phyloP scores from a whole-genome alignment of 1,139 yeast species.

The Candida pseudoviswanathii region DNA sequence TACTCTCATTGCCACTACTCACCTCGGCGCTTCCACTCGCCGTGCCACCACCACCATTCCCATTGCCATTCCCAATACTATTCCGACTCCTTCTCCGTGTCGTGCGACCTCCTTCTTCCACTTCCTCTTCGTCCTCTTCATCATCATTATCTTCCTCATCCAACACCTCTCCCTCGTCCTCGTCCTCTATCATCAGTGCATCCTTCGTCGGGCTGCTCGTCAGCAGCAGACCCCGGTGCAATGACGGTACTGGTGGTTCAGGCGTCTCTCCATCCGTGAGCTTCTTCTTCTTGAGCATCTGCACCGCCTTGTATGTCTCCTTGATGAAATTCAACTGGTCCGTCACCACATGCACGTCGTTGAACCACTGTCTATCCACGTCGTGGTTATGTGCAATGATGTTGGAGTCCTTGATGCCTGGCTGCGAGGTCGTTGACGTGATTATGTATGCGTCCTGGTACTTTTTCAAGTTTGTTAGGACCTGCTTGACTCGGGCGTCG shows the following conservation, averaged over 20 bases:
- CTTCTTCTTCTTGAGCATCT: slow-evolving; percentile 23
- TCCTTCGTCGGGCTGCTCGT: slow-evolving; percentile 4
- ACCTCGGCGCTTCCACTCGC: not conserved
- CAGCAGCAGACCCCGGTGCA: no score
- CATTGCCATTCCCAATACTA: not conserved
- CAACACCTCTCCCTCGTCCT: slow-evolving; percentile 8
- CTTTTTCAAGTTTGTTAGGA: slow-evolving; percentile 1
- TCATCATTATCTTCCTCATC: slow-evolving; percentile 9
- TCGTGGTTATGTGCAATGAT: slow-evolving; percentile 11
- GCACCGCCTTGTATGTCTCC: slow-evolving; percentile 33
- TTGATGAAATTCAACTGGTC: slow-evolving; percentile 32
- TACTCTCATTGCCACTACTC: slow-evolving; percentile 5
- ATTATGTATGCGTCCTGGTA: slow-evolving; percentile 4
- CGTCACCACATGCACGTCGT: slow-evolving; percentile 26
- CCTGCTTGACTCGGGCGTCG: not conserved
- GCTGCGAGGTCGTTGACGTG: not conserved
- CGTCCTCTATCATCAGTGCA: slow-evolving; percentile 6
- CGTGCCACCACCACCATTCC: not conserved
- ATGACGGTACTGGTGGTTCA: not conserved
- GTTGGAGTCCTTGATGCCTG: not conserved
- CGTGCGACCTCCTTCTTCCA: slow-evolving; percentile 6
- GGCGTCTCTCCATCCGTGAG: not conserved
- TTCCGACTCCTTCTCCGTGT: not conserved
- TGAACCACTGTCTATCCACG: slow-evolving; percentile 27
- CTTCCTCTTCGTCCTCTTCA: not conserved